Evolutionary conservation across 257 asterid genomes (phyloP).

Genomic region (Nicotiana knightiana): DNA sequence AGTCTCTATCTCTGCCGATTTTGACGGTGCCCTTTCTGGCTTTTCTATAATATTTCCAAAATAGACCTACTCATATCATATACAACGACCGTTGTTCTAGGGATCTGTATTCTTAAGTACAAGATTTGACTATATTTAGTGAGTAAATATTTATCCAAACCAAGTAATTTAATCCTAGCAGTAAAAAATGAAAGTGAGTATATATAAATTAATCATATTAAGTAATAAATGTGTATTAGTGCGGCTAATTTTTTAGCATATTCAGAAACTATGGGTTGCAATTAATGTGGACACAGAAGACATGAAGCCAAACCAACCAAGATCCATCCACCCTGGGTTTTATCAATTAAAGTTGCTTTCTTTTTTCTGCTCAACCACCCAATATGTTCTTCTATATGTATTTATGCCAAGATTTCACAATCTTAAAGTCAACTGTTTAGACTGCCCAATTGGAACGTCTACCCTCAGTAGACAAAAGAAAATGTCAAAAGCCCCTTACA

Average conservation of each 20-base stretch:
- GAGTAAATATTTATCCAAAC: background rate
- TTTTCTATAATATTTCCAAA: background rate
- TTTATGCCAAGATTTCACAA: slow-evolving; percentile 6
- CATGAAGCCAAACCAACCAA: slow-evolving; percentile 19
- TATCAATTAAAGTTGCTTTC: background rate
- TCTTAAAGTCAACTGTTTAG: slow-evolving; percentile 41
- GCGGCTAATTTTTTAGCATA: background rate
- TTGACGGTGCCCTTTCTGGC: background rate
- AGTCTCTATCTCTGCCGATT: background rate
- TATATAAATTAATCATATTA: background rate
- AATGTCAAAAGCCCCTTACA: slow-evolving; percentile 26
- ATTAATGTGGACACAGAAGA: slow-evolving; percentile 8
- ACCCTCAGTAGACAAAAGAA: slow-evolving; percentile 13
- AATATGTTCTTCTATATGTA: background rate
- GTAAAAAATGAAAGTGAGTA: background rate
- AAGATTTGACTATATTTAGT: background rate
- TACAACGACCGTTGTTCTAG: background rate
- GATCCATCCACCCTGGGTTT: slow-evolving; percentile 29
- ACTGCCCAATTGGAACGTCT: slow-evolving; percentile 17
- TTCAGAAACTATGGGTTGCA: background rate
- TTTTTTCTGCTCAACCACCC: slow-evolving; percentile 34
- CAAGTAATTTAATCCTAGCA: background rate
- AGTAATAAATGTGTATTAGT: background rate
- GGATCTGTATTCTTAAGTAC: background rate
- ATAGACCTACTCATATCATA: background rate